Evolutionary conservation across 495 filamentous ascomycete genomes (phyloP).

Genomic region (Neurospora tetraspora): DNA sequence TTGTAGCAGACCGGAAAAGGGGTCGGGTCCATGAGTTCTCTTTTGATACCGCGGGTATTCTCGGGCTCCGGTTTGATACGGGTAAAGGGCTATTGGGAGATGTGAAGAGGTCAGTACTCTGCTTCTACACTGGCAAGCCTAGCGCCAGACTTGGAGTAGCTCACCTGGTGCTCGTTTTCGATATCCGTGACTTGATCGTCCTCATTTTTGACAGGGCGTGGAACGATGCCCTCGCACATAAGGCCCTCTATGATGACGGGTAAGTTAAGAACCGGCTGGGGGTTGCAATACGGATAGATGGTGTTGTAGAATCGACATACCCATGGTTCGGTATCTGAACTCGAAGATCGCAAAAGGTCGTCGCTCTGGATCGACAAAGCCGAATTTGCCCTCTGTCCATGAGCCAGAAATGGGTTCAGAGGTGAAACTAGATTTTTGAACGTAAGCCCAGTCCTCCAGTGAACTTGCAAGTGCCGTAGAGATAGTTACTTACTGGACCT

Average conservation of each 20-base stretch:
- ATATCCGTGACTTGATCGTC: background rate
- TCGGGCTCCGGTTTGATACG: background rate
- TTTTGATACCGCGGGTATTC: background rate
- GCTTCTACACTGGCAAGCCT: background rate
- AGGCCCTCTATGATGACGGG: slow-evolving; percentile 4
- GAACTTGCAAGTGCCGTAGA: no score
- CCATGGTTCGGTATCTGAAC: slow-evolving; percentile 9
- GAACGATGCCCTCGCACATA: slow-evolving; percentile 1
- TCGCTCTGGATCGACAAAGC: background rate
- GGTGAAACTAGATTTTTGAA: background rate
- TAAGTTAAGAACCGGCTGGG: background rate
- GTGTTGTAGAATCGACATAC: background rate
- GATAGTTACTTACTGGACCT: background rate
- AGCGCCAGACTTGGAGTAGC: background rate
- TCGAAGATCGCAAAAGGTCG: slow-evolving; percentile 10
- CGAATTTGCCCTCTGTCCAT: background rate
- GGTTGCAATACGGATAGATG: background rate
- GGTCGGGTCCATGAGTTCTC: background rate
- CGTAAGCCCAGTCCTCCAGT: background rate
- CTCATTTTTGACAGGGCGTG: background rate
- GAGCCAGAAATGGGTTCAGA: background rate
- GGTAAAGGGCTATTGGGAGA: background rate
- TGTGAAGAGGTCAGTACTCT: background rate
- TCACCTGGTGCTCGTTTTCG: background rate
- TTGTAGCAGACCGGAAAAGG: background rate